Evolutionary conservation across 495 filamentous ascomycete species (phyloP).

Genomic region (Penicillium waksmanii): DNA sequence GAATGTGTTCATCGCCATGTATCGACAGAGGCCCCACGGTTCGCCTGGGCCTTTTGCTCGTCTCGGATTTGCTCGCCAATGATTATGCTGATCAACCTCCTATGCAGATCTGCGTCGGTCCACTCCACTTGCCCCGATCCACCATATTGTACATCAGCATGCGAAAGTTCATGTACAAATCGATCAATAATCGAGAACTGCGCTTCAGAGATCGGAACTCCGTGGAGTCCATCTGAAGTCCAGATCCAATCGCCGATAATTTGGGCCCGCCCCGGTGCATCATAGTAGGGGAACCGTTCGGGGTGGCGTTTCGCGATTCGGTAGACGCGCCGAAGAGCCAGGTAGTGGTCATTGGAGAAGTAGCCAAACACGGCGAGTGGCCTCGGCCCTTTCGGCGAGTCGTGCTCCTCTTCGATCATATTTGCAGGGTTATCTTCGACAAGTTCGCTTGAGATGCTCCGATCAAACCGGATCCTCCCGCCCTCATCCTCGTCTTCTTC

Average conservation of each 20-base stretch:
- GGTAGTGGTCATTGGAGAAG: slow-evolving; percentile 52
- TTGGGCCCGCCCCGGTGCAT: slow-evolving; percentile 39
- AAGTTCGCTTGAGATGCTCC: slow-evolving; percentile 5
- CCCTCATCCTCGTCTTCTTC: slow-evolving; percentile 11
- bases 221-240: slow-evolving; percentile 48
- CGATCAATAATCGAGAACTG: slow-evolving; percentile 52
- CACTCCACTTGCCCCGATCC: slow-evolving; percentile 48
- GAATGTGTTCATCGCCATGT: slow-evolving; percentile 34
- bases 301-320: slow-evolving; percentile 44
- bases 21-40: slow-evolving; percentile 32
- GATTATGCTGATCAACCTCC: slow-evolving; percentile 50
- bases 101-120: slow-evolving; percentile 51
- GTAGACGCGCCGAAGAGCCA: slow-evolving; percentile 45
- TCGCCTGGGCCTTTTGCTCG: slow-evolving; percentile 35
- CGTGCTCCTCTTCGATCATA: slow-evolving; percentile 14
- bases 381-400: slow-evolving; percentile 21
- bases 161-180: slow-evolving; percentile 47
- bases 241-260: slow-evolving; percentile 54
- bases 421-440: slow-evolving; percentile 17
- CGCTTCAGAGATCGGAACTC: slow-evolving; percentile 48
- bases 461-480: slow-evolving; percentile 8
- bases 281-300: slow-evolving; percentile 43
- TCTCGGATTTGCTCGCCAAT: slow-evolving; percentile 52
- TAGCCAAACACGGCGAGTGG: slow-evolving; percentile 43
- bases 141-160: slow-evolving; percentile 41